Evolutionary conservation across 371 early-diverging fungal genomes (phyloP).

Genomic region (Mortierella sp.): DNA sequence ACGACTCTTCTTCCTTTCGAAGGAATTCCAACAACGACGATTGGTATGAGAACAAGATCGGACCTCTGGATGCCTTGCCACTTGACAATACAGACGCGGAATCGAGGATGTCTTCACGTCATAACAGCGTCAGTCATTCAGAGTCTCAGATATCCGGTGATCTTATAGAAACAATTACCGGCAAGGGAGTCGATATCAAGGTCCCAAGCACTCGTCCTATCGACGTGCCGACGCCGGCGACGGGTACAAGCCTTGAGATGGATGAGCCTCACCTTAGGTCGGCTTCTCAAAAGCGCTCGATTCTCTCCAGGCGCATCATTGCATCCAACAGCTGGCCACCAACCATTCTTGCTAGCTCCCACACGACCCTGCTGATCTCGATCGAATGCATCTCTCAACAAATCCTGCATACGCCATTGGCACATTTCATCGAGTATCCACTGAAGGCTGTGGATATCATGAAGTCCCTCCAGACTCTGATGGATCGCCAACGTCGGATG

Average conservation of each 20-base stretch:
- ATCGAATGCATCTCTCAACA: slow-evolving; percentile 53
- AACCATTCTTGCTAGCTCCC: slow-evolving; percentile 47
- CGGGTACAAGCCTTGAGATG: background rate
- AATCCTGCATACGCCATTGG: slow-evolving; percentile 42
- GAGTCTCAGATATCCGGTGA: background rate
- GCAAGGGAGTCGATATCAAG: background rate
- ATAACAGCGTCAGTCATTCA: slow-evolving; percentile 24
- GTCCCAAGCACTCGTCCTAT: slow-evolving; percentile 4
- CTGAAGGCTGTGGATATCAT: slow-evolving; percentile 61
- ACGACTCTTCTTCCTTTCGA: slow-evolving; percentile 2
- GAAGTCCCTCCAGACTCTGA: slow-evolving; percentile 61
- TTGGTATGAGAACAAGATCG: slow-evolving; percentile 40
- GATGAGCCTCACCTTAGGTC: slow-evolving; percentile 12
- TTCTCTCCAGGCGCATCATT: slow-evolving; percentile 46
- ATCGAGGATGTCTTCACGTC: slow-evolving; percentile 22
- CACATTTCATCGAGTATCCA: slow-evolving; percentile 32
- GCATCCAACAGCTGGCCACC: slow-evolving; percentile 55
- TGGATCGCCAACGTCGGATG: slow-evolving; percentile 61
- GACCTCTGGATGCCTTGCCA: slow-evolving; percentile 32
- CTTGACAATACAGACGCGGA: background rate
- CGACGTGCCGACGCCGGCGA: slow-evolving; percentile 15
- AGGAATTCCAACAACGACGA: background rate
- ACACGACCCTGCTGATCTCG: slow-evolving; percentile 41
- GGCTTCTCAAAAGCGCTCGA: slow-evolving; percentile 40
- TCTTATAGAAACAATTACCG: background rate